phyloP scores from a whole-genome alignment of 306 rosid species.

The Mucuna pruriens region DNA sequence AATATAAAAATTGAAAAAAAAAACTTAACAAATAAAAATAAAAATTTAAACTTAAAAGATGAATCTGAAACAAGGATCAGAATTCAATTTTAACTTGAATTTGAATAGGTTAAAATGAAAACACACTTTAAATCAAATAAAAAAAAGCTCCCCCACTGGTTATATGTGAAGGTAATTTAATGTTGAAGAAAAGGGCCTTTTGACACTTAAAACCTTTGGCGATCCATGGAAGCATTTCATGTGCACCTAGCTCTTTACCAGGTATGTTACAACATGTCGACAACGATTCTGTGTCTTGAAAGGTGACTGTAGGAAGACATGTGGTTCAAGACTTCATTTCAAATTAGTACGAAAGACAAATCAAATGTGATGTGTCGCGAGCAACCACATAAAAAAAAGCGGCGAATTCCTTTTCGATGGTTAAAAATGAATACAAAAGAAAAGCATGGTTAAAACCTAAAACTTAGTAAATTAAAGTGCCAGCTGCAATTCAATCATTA shows the following conservation, averaged over 20 bases:
- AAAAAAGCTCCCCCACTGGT: no score
- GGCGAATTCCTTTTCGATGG: neutral
- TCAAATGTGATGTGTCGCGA: neutral
- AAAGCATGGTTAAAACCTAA: slow-evolving; percentile 1
- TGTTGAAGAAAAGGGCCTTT: neutral
- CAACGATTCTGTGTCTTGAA: slow-evolving; percentile 9
- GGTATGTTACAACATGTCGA: neutral
- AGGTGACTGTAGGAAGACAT: neutral
- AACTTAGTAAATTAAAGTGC: neutral
- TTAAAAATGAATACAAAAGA: neutral
- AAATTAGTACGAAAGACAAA: neutral
- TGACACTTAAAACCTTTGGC: neutral
- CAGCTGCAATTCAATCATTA: slow-evolving; percentile 44
- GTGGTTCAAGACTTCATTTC: neutral
- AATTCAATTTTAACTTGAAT: no score
- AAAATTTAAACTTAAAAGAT: no score
- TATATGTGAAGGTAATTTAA: neutral
- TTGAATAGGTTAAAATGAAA: no score
- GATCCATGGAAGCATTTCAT: neutral
- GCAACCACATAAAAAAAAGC: neutral
- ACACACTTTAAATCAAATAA: no score
- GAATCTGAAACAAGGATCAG: no score
- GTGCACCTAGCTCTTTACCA: neutral
- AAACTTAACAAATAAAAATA: no score
- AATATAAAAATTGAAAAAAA: no score